These are phyloP conservation scores for Fusarium mangiferae DNA, from an alignment of 2,329 filamentous ascomycete genomes.

Conservation along the genomic window DNA sequence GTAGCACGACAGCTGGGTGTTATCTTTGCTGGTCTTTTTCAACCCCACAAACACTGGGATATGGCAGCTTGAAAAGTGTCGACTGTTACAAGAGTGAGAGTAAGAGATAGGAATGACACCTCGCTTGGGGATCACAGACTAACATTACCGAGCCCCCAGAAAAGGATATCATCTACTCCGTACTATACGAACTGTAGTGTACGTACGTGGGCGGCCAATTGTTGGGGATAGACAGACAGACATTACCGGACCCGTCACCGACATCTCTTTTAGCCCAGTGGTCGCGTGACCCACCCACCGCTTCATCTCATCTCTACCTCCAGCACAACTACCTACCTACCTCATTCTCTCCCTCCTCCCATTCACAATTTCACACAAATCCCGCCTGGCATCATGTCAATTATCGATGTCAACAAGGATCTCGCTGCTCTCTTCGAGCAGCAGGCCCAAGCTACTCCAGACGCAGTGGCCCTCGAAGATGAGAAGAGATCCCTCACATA, in stretches of 20 bases:
- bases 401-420: constrained; percentile 78
- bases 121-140: background rate
- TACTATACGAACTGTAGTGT: constrained; percentile 17
- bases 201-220: constrained; percentile 15
- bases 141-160: constrained; percentile 9
- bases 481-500: constrained; percentile 75
- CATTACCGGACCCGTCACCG: constrained; percentile 37
- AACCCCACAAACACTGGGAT: constrained; percentile 25
- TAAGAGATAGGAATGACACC: background rate
- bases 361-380: background rate
- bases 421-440: constrained; percentile 75
- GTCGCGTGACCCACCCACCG: constrained; percentile 45
- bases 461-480: constrained; percentile 78
- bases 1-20: background rate
- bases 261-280: constrained; percentile 31
- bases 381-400: constrained; percentile 60
- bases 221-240: constrained; percentile 24
- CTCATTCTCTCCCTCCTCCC: background rate
- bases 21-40: constrained; percentile 6
- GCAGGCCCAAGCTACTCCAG: constrained; percentile 75
- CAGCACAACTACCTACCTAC: background rate
- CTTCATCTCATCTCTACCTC: constrained; percentile 4
- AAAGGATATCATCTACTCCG: constrained; percentile 19
- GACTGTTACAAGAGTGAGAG: background rate
- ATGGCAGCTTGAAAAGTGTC: constrained; percentile 24